Evolutionary conservation across 768 basidiomycete genomes (phyloP).

Genomic region (Calocera cornea): DNA sequence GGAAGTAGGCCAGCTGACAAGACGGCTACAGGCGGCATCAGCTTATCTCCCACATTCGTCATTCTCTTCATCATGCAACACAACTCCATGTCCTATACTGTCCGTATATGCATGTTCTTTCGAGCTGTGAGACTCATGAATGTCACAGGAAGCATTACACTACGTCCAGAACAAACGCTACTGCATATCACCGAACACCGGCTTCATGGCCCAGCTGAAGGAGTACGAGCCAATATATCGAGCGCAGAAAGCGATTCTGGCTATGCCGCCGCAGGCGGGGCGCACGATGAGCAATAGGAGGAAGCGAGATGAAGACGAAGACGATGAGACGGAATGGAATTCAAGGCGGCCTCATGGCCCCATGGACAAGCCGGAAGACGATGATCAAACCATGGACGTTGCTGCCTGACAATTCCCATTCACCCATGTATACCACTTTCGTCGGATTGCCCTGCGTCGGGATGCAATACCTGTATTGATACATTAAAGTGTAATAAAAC

Average conservation of each 20-base stretch:
- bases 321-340: slow-evolving; percentile 39
- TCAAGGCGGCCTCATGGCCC: slow-evolving; percentile 4
- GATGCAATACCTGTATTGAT: slow-evolving; percentile 5
- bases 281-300: slow-evolving; percentile 37
- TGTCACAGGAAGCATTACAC: slow-evolving; percentile 72
- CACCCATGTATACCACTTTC: not conserved
- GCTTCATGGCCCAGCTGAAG: slow-evolving; percentile 89
- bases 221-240: slow-evolving; percentile 90
- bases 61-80: slow-evolving; percentile 91
- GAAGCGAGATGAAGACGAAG: slow-evolving; percentile 58
- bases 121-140: not conserved
- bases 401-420: not conserved
- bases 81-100: slow-evolving; percentile 45
- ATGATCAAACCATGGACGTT: not conserved
- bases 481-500: not conserved
- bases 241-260: slow-evolving; percentile 51
- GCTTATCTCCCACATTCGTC: slow-evolving; percentile 74
- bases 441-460: not conserved
- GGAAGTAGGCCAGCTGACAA: not conserved
- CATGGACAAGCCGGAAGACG: not conserved
- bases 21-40: slow-evolving; percentile 54
- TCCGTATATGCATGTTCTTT: not conserved
- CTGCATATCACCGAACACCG: slow-evolving; percentile 85
- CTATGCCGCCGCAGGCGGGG: slow-evolving; percentile 34
- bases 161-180: slow-evolving; percentile 82